phyloP scores from a whole-genome alignment of 805 yeast genomes.

The Peterozyma toletana region DNA sequence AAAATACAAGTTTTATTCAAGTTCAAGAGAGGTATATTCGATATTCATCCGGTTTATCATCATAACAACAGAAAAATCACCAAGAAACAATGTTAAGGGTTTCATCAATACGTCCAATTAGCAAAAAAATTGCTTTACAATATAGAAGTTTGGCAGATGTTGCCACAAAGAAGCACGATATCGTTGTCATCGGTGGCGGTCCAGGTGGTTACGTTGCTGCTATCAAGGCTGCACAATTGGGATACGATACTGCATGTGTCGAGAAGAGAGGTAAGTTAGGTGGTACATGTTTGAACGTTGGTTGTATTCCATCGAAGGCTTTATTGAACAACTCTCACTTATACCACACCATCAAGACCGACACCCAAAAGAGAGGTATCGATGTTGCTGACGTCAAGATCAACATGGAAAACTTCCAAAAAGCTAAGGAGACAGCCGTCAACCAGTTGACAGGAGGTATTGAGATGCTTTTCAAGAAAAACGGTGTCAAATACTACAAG shows the following conservation, averaged over 20 bases:
- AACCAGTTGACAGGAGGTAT: conserved; percentile 87
- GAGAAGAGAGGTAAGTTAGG: conserved; percentile 96
- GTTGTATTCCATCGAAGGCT: conserved; percentile 98
- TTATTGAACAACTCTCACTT: conserved; percentile 89
- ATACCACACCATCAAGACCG: conserved; percentile 83
- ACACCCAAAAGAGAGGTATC: conserved; percentile 83
- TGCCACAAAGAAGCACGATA: conserved; percentile 63
- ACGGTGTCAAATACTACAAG: conserved; percentile 89
- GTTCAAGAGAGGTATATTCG: no score
- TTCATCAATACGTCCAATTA: conserved; percentile 4
- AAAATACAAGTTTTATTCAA: no score
- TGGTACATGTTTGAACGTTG: conserved; percentile 98
- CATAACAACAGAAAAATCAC: not conserved
- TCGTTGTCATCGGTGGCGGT: conserved; percentile 97
- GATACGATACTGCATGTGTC: conserved; percentile 89
- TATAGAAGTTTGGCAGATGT: conserved; percentile 10
- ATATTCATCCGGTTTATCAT: no score
- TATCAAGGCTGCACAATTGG: conserved; percentile 96
- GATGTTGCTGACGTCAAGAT: conserved; percentile 72
- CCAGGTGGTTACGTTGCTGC: conserved; percentile 99
- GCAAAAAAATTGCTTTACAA: conserved; percentile 1
- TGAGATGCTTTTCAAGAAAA: conserved; percentile 91
- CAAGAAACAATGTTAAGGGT: conserved; percentile 6
- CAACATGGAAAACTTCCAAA: conserved; percentile 75
- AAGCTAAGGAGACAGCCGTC: conserved; percentile 89